phyloP scores from a whole-genome alignment of 257 asterid species.

The Linderniella brevidens region DNA sequence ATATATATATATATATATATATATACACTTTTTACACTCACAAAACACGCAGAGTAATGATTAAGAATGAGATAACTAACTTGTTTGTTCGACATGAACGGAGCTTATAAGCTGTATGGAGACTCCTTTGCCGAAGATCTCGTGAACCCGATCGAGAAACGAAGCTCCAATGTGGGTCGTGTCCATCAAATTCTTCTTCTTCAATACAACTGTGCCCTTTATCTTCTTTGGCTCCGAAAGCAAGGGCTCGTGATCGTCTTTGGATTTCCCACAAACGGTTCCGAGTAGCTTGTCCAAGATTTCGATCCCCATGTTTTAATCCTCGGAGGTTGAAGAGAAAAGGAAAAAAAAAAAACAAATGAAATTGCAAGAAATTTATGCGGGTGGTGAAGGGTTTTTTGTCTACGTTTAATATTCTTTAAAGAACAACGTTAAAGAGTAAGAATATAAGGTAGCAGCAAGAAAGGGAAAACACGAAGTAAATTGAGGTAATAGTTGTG shows the following conservation, averaged over 20 bases:
- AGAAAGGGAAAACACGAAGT: no score
- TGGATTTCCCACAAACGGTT: slow-evolving; percentile 24
- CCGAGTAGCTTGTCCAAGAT: slow-evolving; percentile 29
- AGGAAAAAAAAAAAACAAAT: no score
- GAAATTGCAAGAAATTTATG: no score
- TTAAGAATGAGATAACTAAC: background rate
- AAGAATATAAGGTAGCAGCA: no score
- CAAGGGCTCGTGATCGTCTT: slow-evolving; percentile 11
- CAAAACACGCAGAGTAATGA: no score
- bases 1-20: no score
- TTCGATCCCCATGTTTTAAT: slow-evolving; percentile 8
- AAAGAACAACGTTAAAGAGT: no score
- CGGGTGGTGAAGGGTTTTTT: no score
- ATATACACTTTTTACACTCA: no score
- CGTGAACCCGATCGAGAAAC: slow-evolving; percentile 36
- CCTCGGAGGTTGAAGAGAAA: no score
- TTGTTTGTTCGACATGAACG: slow-evolving; percentile 26
- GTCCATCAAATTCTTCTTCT: slow-evolving; percentile 53
- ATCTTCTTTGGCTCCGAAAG: slow-evolving; percentile 17
- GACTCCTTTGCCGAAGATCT: slow-evolving; percentile 44
- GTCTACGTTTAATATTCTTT: no score
- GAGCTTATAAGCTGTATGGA: slow-evolving; percentile 57
- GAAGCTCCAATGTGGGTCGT: slow-evolving; percentile 32
- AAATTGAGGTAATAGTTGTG: no score
- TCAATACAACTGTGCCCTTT: slow-evolving; percentile 40